phyloP scores from a whole-genome alignment of 768 basidiomycete species.

The Collybia nuda region DNA sequence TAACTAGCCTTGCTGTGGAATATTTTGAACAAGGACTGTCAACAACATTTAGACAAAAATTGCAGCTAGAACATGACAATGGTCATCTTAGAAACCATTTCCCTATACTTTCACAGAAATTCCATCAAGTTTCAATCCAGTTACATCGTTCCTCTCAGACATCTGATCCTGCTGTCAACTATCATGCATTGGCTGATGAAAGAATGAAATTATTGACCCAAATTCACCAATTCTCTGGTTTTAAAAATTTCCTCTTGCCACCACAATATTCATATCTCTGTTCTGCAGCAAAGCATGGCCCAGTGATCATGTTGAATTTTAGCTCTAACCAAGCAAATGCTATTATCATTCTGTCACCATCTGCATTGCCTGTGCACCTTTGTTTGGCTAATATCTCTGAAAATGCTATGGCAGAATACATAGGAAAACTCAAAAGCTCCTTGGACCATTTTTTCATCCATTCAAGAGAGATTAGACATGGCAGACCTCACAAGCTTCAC shows the following conservation, averaged over 20 bases:
- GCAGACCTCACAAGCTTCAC: background rate
- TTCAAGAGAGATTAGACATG: background rate
- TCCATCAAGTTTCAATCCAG: background rate
- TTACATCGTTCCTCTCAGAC: background rate
- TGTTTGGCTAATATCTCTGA: background rate
- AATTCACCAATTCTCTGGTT: conserved; percentile 27
- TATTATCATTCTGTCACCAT: conserved; percentile 6
- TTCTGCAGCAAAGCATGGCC: conserved; percentile 27
- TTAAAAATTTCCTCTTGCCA: conserved; percentile 28
- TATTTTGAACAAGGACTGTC: conserved; percentile 7
- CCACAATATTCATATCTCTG: conserved; percentile 21
- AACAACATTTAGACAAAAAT: conserved; percentile 6
- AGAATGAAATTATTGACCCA: conserved; percentile 14
- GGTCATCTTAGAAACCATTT: background rate
- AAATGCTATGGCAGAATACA: background rate
- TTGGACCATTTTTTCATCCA: background rate
- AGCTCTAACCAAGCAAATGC: conserved; percentile 14
- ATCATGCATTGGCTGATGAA: background rate
- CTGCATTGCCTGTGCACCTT: background rate
- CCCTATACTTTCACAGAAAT: background rate
- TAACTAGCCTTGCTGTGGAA: background rate
- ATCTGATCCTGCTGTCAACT: background rate
- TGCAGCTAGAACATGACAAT: background rate
- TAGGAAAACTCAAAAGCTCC: background rate
- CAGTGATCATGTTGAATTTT: conserved; percentile 33